Evolutionary conservation across 2,329 filamentous ascomycete species (phyloP).

Genomic region (Paracamarosporium sp.): DNA sequence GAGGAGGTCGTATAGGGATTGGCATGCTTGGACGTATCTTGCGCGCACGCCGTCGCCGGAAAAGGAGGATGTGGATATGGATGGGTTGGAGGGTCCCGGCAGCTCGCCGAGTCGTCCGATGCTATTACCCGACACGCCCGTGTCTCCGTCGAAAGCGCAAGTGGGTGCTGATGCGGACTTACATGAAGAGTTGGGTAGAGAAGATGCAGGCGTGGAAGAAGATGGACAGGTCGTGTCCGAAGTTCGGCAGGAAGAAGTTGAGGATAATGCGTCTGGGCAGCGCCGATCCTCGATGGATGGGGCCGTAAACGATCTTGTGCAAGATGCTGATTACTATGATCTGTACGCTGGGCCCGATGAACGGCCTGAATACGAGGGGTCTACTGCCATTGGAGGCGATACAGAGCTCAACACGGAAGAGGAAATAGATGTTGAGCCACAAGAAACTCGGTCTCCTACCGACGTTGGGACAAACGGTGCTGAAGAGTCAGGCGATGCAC

Average conservation of each 20-base stretch:
- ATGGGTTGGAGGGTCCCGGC: conserved; percentile 20
- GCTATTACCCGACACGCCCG: conserved; percentile 33
- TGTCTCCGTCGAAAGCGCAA: conserved; percentile 23
- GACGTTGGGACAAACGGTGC: not conserved
- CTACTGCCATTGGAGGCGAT: no score
- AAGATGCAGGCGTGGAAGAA: not conserved
- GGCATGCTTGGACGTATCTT: conserved; percentile 75
- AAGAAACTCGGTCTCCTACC: not conserved
- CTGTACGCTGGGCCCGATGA: conserved; percentile 33
- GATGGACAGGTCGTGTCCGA: not conserved
- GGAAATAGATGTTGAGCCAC: conserved; percentile 18
- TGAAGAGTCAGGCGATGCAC: not conserved
- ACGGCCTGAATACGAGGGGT: conserved; percentile 55
- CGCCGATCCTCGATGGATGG: not conserved
- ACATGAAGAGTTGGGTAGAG: not conserved
- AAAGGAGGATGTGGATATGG: conserved; percentile 47
- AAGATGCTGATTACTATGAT: conserved; percentile 28
- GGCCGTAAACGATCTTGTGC: conserved; percentile 15
- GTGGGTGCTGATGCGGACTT: conserved; percentile 8
- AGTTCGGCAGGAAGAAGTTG: not conserved
- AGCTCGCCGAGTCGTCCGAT: conserved; percentile 31
- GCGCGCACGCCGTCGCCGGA: conserved; percentile 76
- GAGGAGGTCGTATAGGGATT: conserved; percentile 72
- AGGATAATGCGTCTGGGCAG: not conserved
- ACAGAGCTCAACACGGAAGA: conserved; percentile 36